Evolutionary conservation across 345 rosid genomes (phyloP).

Genomic region (Hibiscus syriacus): DNA sequence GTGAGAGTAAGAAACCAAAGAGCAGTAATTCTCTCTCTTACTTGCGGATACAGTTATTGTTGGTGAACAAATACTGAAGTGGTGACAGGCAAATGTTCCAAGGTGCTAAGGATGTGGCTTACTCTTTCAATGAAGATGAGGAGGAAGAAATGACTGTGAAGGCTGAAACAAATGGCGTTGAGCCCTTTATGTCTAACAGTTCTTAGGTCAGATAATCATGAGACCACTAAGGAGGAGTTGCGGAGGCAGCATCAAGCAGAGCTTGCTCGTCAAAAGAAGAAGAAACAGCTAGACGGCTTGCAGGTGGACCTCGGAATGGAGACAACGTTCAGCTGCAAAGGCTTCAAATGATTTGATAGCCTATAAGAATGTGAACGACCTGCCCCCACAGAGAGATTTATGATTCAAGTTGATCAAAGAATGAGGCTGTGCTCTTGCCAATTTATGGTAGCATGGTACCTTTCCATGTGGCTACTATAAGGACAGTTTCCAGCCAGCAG

Average conservation of each 20-base stretch:
- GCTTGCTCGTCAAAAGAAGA: conserved; percentile 97
- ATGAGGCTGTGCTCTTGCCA: conserved; percentile 82
- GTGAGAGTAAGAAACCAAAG: too few species aligned
- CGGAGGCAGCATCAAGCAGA: conserved; percentile 98
- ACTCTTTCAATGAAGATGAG: conserved; percentile 83
- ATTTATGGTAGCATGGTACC: conserved; percentile 88
- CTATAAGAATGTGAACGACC: conserved; percentile 77
- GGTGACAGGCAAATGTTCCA: too few species aligned
- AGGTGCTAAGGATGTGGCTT: conserved; percentile 79
- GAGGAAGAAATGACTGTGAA: conserved; percentile 56
- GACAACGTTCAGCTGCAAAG: conserved; percentile 47
- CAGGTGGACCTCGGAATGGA: conserved; percentile 57
- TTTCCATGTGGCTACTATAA: conserved; percentile 81
- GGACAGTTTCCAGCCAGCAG: conserved; percentile 83
- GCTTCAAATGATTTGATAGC: conserved; percentile 64
- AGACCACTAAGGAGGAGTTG: conserved; percentile 77
- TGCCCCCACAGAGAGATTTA: conserved; percentile 60
- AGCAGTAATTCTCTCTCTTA: too few species aligned
- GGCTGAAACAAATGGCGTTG: conserved; percentile 32
- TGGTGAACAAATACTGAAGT: too few species aligned
- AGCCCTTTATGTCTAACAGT: conserved; percentile 50
- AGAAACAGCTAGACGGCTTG: conserved; percentile 92
- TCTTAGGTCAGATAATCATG: conserved; percentile 86
- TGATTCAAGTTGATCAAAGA: conserved; percentile 85
- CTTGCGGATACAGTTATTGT: too few species aligned